Evolutionary conservation across 768 basidiomycete genomes (phyloP), one percentile per base, ranked within the genome.

Genomic region (Hydnomerulius pinastri): DNA sequence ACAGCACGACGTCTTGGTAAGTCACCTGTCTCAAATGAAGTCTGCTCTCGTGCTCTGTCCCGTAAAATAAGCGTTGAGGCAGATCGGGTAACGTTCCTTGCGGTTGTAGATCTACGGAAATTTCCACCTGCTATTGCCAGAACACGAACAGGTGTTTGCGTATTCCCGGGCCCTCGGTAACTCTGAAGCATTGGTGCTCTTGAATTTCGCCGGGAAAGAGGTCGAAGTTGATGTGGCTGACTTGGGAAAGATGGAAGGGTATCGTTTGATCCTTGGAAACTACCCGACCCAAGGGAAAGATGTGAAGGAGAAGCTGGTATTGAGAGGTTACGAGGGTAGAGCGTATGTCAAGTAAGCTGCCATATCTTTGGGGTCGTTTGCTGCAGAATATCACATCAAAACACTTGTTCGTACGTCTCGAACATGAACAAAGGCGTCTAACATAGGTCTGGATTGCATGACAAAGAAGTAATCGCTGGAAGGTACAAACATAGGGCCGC

Each of bases 31-130:
- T 30, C n/a, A n/a, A n/a, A n/a, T 28, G 41, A 39, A 23, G 44
- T 35, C 13, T 5, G 15, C 13, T 32, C 13, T n/a, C 11, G 9
- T n/a, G 25, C 4, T 23, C 13, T 36, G 38, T 30, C 13, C 24
- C 25, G 33, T 27, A 23, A 33, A 23, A 9, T 12, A 13, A 13
- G 13, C 25, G 29, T 35, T 42, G 15, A 33, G 18, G 32, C 21
- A 27, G 4, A 4, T 15, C 24, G n/a, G 24, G 24, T 40, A 20
- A 30, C 28, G 27, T 25, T n/a, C 37, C 30, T n/a, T 6, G 18
- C 36, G 27, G 9, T 29, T 10, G 40, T 24, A 85, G 84, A 74
- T 81, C 3, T 83, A 82, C 59, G 88, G 88, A 13, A 73, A 77
- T 32, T 90, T 87, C 57, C 57, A 63, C 6, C 73, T 81, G 28